A percentile compares a stretch with the other conserved stretches of the same genome.
These are phyloP conservation scores for Aspergillus phoenicis DNA, from an alignment of 2,329 filamentous ascomycete genomes.

Conservation along the genomic window DNA sequence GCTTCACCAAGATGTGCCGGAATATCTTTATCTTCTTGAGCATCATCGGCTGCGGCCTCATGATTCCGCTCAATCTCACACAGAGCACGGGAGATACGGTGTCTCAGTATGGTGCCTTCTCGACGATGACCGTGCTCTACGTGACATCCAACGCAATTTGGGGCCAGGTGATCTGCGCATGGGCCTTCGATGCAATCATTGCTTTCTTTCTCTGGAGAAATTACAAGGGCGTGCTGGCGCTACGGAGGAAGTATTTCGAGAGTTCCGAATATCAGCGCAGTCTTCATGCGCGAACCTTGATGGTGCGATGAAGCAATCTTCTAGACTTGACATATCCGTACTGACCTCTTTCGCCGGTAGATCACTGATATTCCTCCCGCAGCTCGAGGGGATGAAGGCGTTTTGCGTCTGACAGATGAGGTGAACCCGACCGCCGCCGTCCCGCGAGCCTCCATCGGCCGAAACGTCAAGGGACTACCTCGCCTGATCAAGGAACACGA, in stretches of 20 bases:
- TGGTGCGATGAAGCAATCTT: slow-evolving; percentile 41
- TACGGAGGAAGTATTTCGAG: slow-evolving; percentile 80
- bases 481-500: slow-evolving; percentile 83
- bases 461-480: slow-evolving; percentile 90
- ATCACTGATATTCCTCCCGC: slow-evolving; percentile 80
- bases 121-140: slow-evolving; percentile 55
- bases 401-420: slow-evolving; percentile 78
- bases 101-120: slow-evolving; percentile 36
- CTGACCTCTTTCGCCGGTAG: slow-evolving; percentile 41
- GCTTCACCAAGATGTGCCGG: slow-evolving; percentile 86
- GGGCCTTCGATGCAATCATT: slow-evolving; percentile 72
- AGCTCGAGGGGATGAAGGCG: slow-evolving; percentile 80
- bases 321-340: neutral
- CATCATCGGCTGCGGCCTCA: slow-evolving; percentile 71
- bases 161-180: slow-evolving; percentile 62
- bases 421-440: slow-evolving; percentile 77
- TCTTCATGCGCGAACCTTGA: slow-evolving; percentile 70
- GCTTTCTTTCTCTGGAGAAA: slow-evolving; percentile 87
- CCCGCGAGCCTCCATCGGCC: slow-evolving; percentile 78
- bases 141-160: slow-evolving; percentile 54
- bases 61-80: slow-evolving; percentile 77
- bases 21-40: slow-evolving; percentile 80
- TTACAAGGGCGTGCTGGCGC: slow-evolving; percentile 70
- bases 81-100: slow-evolving; percentile 45
- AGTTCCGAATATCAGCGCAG: slow-evolving; percentile 86